phyloP scores from a whole-genome alignment of 495 filamentous ascomycete species.

The Elasticomyces elasticus region DNA sequence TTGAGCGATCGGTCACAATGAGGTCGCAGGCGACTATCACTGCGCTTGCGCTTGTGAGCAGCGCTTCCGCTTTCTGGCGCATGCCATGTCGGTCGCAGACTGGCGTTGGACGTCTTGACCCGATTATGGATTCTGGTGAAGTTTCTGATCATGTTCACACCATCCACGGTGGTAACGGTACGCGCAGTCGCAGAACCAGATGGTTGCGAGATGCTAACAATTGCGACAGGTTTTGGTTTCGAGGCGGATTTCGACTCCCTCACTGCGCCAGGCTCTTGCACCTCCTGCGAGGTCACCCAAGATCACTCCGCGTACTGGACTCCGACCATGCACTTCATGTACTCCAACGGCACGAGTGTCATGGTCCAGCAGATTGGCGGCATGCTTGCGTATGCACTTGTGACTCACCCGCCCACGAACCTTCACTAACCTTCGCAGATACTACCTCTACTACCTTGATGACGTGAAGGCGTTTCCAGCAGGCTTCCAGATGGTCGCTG shows the following conservation, averaged over 20 bases:
- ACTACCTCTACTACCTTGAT: conserved; percentile 59
- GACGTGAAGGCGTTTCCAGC: conserved; percentile 66
- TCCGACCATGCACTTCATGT: conserved; percentile 49
- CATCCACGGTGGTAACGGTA: conserved; percentile 51
- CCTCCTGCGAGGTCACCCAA: conserved; percentile 48
- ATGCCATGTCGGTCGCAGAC: conserved; percentile 34
- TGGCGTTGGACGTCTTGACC: conserved; percentile 57
- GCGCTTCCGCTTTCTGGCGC: conserved; percentile 29
- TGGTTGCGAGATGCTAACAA: not conserved
- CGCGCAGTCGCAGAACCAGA: not conserved
- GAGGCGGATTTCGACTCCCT: conserved; percentile 35
- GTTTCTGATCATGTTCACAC: conserved; percentile 59
- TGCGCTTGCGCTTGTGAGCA: conserved; percentile 8
- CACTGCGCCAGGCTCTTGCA: conserved; percentile 39
- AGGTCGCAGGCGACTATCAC: conserved; percentile 15
- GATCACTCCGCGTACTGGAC: conserved; percentile 57
- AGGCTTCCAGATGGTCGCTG: conserved; percentile 79
- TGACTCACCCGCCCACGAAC: not conserved
- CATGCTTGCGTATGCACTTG: conserved; percentile 43
- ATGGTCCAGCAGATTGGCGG: conserved; percentile 47
- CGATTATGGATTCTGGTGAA: conserved; percentile 50
- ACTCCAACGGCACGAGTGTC: conserved; percentile 45
- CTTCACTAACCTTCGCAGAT: conserved; percentile 27
- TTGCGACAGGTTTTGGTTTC: conserved; percentile 39
- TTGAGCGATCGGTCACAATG: conserved; percentile 4